These are phyloP conservation scores for Penicillium cosmopolitanum DNA, from an alignment of 495 filamentous ascomycete species.

Conservation along the genomic window DNA sequence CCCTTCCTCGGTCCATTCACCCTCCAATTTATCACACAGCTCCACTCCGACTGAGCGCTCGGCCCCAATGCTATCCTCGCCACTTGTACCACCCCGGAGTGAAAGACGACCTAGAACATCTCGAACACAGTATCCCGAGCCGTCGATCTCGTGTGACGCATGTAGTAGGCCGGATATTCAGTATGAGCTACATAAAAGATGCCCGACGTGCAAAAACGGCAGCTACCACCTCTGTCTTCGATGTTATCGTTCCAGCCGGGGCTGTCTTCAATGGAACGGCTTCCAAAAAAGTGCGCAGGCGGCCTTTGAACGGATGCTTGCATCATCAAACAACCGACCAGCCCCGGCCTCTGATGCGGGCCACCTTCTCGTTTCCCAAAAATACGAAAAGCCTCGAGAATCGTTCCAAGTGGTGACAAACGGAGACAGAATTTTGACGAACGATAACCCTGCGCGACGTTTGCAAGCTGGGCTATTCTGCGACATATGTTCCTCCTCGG, in stretches of 20 bases:
- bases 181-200: conserved; percentile 82
- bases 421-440: conserved; percentile 50
- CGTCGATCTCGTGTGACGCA: conserved; percentile 69
- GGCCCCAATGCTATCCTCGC: conserved; percentile 19
- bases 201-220: conserved; percentile 67
- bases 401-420: conserved; percentile 28
- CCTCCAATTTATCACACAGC: conserved; percentile 6
- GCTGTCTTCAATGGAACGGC: conserved; percentile 79
- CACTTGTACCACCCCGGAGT: conserved; percentile 27
- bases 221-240: conserved; percentile 74
- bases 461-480: conserved; percentile 86
- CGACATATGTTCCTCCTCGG: conserved; percentile 66
- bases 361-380: conserved; percentile 68
- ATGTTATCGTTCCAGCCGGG: conserved; percentile 74
- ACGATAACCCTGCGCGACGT: conserved; percentile 64
- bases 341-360: conserved; percentile 49
- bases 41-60: conserved; percentile 16
- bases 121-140: conserved; percentile 62
- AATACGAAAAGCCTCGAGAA: conserved; percentile 62
- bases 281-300: conserved; percentile 67
- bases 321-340: conserved; percentile 47
- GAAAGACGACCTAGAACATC: conserved; percentile 39
- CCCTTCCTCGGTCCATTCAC: conserved; percentile 19
- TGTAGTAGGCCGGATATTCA: conserved; percentile 72
- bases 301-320: conserved; percentile 53